phyloP scores from a whole-genome alignment of 805 yeast species.

The Nakazawaea laoshanensis region DNA sequence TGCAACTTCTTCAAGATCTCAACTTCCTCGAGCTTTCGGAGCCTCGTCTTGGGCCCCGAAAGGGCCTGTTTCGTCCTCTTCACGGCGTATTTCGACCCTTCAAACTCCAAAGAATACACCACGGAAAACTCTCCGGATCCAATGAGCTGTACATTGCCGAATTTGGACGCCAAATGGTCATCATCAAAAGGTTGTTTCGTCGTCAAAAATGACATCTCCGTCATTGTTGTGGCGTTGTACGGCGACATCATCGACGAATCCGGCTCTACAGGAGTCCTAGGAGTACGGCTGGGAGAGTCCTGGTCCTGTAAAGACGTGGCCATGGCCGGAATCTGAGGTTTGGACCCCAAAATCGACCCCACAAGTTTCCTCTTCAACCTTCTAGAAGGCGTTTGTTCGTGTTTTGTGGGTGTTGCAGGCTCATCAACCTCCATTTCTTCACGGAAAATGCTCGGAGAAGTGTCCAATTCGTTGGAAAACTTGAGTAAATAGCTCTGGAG shows the following conservation, averaged over 20 bases:
- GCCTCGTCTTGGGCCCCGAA: conserved; percentile 47
- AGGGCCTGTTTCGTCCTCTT: conserved; percentile 72
- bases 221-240: conserved; percentile 9
- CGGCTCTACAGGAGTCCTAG: conserved; percentile 21
- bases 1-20: conserved; percentile 46
- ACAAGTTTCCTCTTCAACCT: conserved; percentile 9
- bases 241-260: conserved; percentile 11
- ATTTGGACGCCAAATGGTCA: conserved; percentile 37
- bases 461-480: conserved; percentile 32
- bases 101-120: conserved; percentile 75
- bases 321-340: background rate
- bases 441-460: conserved; percentile 18
- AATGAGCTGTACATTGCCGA: conserved; percentile 59
- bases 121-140: conserved; percentile 88
- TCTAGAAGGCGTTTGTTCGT: conserved; percentile 13
- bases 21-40: conserved; percentile 66
- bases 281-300: conserved; percentile 11
- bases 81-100: conserved; percentile 69
- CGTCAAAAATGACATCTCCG: conserved; percentile 10
- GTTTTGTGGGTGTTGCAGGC: conserved; percentile 37
- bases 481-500: conserved; percentile 29
- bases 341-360: background rate
- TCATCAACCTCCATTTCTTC: conserved; percentile 14
- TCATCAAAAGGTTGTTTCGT: conserved; percentile 18
- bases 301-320: too few species aligned